These are phyloP conservation scores for Calamus simplicifolius DNA, from an alignment of 176 grass and related monocot species.

Conservation along the genomic window DNA sequence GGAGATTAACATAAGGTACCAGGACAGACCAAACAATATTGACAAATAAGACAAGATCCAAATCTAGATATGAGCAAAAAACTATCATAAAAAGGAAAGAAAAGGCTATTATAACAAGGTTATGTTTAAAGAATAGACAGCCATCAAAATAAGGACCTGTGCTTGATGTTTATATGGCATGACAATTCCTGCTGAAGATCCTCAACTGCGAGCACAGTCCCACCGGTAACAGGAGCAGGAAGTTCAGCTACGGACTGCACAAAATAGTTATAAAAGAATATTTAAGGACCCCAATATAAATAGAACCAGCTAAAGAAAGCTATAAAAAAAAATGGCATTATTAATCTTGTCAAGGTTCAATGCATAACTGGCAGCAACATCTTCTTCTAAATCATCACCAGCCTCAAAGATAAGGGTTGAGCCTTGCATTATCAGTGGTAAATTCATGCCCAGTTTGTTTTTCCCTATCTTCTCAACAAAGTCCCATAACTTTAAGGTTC, in stretches of 20 bases:
- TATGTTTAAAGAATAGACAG: not conserved
- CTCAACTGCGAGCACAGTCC: conserved; percentile 67
- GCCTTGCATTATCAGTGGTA: conserved; percentile 85
- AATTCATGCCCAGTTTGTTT: conserved; percentile 88
- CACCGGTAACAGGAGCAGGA: conserved; percentile 73
- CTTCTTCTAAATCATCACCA: conserved; percentile 83
- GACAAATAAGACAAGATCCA: no score
- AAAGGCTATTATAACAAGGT: not conserved
- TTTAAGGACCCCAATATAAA: conserved; percentile 1
- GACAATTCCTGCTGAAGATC: conserved; percentile 88
- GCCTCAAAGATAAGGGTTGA: conserved; percentile 71
- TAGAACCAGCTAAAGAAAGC: not conserved
- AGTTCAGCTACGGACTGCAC: conserved; percentile 71
- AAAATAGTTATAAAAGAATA: not conserved
- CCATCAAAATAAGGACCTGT: conserved; percentile 47
- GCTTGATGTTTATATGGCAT: conserved; percentile 94
- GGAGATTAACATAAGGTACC: no score
- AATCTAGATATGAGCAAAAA: no score
- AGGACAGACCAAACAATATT: no score
- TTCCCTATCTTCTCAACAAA: conserved; percentile 91
- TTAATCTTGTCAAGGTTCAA: conserved; percentile 89
- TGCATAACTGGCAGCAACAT: conserved; percentile 59
- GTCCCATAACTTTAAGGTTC: conserved; percentile 62
- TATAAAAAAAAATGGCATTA: not conserved
- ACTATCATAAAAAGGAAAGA: no score